Evolutionary conservation across 2,329 filamentous ascomycete species (phyloP).

Genomic region (Aspergillus ruber): DNA sequence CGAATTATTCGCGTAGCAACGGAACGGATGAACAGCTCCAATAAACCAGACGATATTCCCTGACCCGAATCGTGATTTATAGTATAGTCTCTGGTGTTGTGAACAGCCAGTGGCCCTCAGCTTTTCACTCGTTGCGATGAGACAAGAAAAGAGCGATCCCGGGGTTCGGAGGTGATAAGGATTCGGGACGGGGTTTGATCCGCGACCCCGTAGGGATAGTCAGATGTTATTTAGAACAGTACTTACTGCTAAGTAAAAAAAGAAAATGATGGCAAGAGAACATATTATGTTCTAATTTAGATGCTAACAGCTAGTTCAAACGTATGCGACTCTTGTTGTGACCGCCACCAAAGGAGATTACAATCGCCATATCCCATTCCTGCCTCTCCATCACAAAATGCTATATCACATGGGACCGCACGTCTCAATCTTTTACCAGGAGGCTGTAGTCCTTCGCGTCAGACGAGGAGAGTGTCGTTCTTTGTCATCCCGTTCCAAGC

Average conservation of each 20-base stretch:
- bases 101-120: neutral
- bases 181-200: slow-evolving; percentile 18
- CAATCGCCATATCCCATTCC: neutral
- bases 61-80: neutral
- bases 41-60: neutral
- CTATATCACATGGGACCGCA: neutral
- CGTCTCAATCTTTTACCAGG: no score
- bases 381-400: neutral
- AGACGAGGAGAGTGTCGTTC: neutral
- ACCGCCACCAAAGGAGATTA: neutral
- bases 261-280: neutral
- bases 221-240: neutral
- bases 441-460: neutral
- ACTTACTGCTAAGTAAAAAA: neutral
- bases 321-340: neutral
- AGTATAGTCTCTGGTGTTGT: neutral
- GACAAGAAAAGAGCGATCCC: slow-evolving; percentile 9
- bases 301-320: neutral
- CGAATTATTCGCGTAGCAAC: neutral
- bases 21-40: neutral
- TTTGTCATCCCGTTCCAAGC: no score
- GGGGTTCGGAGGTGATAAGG: slow-evolving; percentile 16
- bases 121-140: neutral
- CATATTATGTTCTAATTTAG: neutral
- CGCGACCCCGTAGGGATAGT: neutral